These are phyloP conservation scores for Hyaloscypha hepaticicola DNA, from an alignment of 495 filamentous ascomycete species.

Conservation along the genomic window DNA sequence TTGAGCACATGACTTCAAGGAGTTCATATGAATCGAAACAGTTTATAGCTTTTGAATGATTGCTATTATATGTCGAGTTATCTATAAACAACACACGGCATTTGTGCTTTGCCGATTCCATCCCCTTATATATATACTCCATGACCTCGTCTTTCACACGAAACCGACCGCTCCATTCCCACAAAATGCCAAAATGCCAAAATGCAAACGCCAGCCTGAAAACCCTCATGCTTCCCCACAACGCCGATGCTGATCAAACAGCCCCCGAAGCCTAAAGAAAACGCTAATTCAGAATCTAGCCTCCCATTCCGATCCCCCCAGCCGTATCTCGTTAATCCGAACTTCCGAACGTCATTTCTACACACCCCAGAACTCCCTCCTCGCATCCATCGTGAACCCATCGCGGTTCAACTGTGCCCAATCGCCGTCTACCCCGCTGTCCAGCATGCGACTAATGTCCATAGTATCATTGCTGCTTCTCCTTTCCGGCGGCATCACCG, in stretches of 20 bases:
- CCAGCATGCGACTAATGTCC: slow-evolving; percentile 20
- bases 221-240: too few relatives aligned
- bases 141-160: too few relatives aligned
- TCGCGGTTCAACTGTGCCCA: slow-evolving; percentile 27
- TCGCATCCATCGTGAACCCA: slow-evolving; percentile 26
- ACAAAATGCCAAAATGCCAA: background rate
- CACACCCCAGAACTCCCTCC: background rate
- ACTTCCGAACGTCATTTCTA: background rate
- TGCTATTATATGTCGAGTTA: too few relatives aligned
- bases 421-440: slow-evolving; percentile 15
- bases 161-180: background rate
- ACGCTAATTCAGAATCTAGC: background rate
- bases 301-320: background rate
- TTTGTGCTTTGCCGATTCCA: too few relatives aligned
- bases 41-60: too few relatives aligned
- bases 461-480: slow-evolving; percentile 17
- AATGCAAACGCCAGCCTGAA: too few relatives aligned
- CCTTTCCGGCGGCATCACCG: slow-evolving; percentile 13
- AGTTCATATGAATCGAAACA: too few relatives aligned
- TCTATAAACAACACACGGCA: too few relatives aligned
- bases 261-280: background rate
- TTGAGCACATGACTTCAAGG: too few relatives aligned
- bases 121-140: too few relatives aligned
- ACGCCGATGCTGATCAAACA: too few relatives aligned
- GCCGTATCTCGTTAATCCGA: too few relatives aligned